Evolutionary conservation across 2,329 filamentous ascomycete species (phyloP).

Genomic region (Stachybotrys echinatus): DNA sequence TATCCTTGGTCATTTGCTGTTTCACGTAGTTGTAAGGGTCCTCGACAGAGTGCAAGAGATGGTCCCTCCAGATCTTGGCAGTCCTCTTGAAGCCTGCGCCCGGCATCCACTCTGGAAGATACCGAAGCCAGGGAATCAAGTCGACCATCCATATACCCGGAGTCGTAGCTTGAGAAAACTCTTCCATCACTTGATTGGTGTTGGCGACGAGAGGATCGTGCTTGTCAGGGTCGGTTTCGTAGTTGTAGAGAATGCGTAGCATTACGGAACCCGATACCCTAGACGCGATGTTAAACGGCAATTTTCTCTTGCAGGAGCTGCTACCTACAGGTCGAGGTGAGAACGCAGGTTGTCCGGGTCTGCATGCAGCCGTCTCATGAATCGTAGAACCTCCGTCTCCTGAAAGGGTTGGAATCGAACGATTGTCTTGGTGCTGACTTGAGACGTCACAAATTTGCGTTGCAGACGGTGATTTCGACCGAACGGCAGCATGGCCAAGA

Average conservation of each 20-base stretch:
- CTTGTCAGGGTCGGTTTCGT: constrained; percentile 12
- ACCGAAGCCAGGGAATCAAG: neutral
- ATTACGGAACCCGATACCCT: constrained; percentile 11
- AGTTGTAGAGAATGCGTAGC: constrained; percentile 11
- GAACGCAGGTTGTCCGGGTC: neutral
- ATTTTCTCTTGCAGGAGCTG: too few relatives aligned
- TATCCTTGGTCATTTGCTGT: constrained; percentile 7
- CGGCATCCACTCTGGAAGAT: neutral
- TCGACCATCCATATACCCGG: constrained; percentile 8
- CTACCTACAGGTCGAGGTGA: neutral
- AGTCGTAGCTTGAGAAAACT: constrained; percentile 13
- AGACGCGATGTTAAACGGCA: neutral
- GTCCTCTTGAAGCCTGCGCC: neutral
- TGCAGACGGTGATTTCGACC: neutral
- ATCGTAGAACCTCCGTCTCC: neutral
- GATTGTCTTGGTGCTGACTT: neutral
- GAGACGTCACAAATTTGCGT: neutral
- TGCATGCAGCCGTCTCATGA: neutral
- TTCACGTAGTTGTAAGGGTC: constrained; percentile 15
- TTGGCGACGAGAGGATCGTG: constrained; percentile 12
- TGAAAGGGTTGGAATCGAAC: neutral
- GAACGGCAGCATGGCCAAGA: neutral
- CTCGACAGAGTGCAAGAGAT: constrained; percentile 7
- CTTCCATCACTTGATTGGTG: constrained; percentile 10
- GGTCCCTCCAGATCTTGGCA: constrained; percentile 12